phyloP scores from a whole-genome alignment of 768 basidiomycete species.

The Tricholoma bakamatsutake region DNA sequence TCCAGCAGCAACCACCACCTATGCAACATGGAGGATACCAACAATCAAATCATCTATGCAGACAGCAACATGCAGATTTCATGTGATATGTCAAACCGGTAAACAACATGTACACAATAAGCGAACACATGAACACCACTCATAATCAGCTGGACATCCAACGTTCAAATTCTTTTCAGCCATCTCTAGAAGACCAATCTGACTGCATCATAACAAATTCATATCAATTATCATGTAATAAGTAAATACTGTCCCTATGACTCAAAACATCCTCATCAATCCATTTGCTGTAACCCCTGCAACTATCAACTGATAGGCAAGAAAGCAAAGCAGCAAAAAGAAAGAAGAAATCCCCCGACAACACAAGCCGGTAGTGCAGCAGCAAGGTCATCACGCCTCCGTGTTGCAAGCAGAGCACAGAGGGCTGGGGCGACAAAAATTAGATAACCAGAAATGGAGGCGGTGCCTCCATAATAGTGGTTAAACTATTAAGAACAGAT shows the following conservation, averaged over 20 bases:
- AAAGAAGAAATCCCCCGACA: constrained; percentile 46
- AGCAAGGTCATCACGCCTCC: constrained; percentile 49
- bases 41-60: too few relatives aligned
- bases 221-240: background rate
- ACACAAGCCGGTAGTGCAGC: constrained; percentile 54
- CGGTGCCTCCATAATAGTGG: constrained; percentile 55
- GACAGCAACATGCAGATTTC: too few relatives aligned
- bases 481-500: constrained; percentile 92
- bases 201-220: too few relatives aligned
- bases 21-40: too few relatives aligned
- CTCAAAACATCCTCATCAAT: background rate
- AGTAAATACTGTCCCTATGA: background rate
- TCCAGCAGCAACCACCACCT: background rate
- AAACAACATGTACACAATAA: too few relatives aligned
- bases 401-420: constrained; percentile 55
- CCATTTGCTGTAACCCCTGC: constrained; percentile 12
- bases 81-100: too few relatives aligned
- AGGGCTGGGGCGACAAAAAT: constrained; percentile 44
- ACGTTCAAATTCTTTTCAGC: too few relatives aligned
- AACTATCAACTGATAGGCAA: constrained; percentile 4
- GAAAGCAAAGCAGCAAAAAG: constrained; percentile 15
- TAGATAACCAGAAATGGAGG: constrained; percentile 51
- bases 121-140: too few relatives aligned
- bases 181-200: too few relatives aligned
- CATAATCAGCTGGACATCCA: too few relatives aligned